Evolutionary conservation across 306 rosid species (phyloP), one percentile per base, ranked within the genome.

Genomic region (Lathyrus sativus): DNA sequence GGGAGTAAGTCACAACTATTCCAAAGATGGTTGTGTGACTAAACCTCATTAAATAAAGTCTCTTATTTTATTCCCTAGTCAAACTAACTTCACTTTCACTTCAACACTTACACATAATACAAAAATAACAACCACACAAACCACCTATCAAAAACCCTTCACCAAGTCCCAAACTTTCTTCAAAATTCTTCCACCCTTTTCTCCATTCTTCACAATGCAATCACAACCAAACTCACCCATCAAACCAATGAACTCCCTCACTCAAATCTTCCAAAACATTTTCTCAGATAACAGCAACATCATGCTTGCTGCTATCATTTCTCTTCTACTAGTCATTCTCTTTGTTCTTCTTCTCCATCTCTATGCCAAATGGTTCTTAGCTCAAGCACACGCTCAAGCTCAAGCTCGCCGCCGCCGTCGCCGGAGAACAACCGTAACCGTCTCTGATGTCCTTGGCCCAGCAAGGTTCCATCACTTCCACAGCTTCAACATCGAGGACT

Each of bases 311-410:
- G 99, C 99, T 33, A 61, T 95, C 5, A 76, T 95, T 62, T 88
- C 96, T 8, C 75, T 95, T 18, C 87, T 95, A 13, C 73, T 90
- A 2, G 97, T 90, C 35, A 81, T 95, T 50, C 92, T 95, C 85
- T 95, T 95, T 76, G 99, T 95, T 55, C 83, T 95, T 12, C 78
- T 95, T 19, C 99, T 95, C 69, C 99, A 95, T 45, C 73, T 89
- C 67, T 95, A 88, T 74, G 99, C 99, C 26, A 85, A 85, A 31
- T 88, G 96, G 88, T 88, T 95, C 87, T 55, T 88, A 1, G 80
- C 90, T 33, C 97, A 85, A 7, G 85, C 92, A 35, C 82, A 80
- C 10, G 68, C 74, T 4, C 86, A 75, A 15, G 74, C 83, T 2
- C 79, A 62, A 1, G 64, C 78, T 2, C 75, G 78, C 0, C 74